Percentiles rank a stretch among this genome's conserved stretches.
phyloP scores from a whole-genome alignment of 1,139 yeast species.

The Candida smagusa region DNA sequence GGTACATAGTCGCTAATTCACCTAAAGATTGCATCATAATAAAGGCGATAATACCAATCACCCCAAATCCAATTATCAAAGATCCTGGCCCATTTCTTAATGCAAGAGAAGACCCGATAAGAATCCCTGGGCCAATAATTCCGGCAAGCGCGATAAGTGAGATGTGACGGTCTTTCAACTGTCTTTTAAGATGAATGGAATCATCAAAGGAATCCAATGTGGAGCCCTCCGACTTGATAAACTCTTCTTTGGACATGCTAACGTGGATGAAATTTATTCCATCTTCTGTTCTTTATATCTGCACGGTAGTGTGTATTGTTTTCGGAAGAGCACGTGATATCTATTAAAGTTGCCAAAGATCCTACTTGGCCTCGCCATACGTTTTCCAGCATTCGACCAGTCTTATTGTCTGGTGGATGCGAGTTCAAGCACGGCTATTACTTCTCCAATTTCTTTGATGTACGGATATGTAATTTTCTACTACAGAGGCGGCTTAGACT shows the following conservation, averaged over 20 bases:
- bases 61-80: conserved; percentile 41
- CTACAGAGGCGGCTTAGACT: too few species aligned
- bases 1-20: conserved; percentile 51
- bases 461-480: too few species aligned
- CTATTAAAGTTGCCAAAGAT: too few species aligned
- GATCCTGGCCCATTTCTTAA: conserved; percentile 46
- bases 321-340: too few species aligned
- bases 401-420: too few species aligned
- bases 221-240: neutral
- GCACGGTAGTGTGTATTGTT: too few species aligned
- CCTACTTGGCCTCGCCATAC: too few species aligned
- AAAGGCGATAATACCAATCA: conserved; percentile 55
- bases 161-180: conserved; percentile 42
- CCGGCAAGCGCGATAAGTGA: conserved; percentile 52
- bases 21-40: conserved; percentile 59
- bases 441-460: too few species aligned
- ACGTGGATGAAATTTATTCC: too few species aligned
- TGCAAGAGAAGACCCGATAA: conserved; percentile 47
- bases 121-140: conserved; percentile 53
- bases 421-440: too few species aligned
- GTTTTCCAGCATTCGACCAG: too few species aligned
- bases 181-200: conserved; percentile 26
- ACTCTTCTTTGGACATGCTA: conserved; percentile 4
- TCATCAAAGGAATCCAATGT: conserved; percentile 8
- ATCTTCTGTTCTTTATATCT: too few species aligned